Base-by-base conservation (phyloP, 2,329 filamentous ascomycete species). In the Aureobasidium vineae region DNA sequence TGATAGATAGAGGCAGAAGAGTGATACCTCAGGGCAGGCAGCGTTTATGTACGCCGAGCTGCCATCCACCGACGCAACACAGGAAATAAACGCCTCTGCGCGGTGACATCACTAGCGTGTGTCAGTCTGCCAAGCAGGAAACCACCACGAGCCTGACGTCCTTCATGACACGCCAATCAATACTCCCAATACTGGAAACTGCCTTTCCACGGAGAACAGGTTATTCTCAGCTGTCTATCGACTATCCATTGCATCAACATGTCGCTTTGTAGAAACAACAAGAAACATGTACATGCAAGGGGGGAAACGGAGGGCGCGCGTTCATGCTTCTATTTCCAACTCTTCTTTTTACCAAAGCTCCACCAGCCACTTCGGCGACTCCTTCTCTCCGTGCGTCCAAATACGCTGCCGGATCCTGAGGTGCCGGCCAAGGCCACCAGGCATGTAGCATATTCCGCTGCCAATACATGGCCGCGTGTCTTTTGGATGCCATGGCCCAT, bases 371-470 rank as follows among this genome's bases (percentile, higher is more conserved):
- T 19, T 45, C 38, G 33, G 38, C 23, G 11, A 26, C 13, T 41
- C 40, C 57, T 40, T 36, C 31, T 56, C 33, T 26, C 53, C 53
- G 53, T 56, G 23, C 21, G 13, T 15, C 8, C n/a, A 31, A 33
- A 59, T 60, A 36, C 40, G 56, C 56, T 23, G 28, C 31, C 57
- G 57, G 57, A 61, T 61, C 57, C 41, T 61, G 21, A 61, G 41
- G 40, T 61, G 31, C 57, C 57, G 57, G 41, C 43, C 57, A 61
- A 61, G 57, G 28, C 57, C 57, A 26, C 26, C 57, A 61, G 54
- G 40, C 40, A 43, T 16, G 6, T 49, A 28, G 31, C 28, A 5
- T 16, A 13, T 13, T 56, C 36, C 53, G 21, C 4, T 21, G 53
- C 19, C 33, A 36, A 41, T 43, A 59, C 40, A 31, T 26, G 21